Evolutionary conservation across 2,329 filamentous ascomycete genomes (phyloP).

Genomic region (Zarea fungicola): DNA sequence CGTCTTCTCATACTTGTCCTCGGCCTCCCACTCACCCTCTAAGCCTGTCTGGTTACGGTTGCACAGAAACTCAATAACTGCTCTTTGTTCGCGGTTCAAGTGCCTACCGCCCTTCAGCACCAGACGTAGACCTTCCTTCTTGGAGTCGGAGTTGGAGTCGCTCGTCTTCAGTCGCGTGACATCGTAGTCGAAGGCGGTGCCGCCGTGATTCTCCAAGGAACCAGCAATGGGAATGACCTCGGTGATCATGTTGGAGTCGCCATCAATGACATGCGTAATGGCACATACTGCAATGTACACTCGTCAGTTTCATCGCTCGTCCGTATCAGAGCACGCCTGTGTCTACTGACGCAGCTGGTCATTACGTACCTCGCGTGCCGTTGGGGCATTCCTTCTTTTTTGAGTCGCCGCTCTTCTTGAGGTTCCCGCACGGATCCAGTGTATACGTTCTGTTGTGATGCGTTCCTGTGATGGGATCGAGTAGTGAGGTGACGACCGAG

Average conservation of each 20-base stretch:
- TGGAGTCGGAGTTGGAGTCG: conserved; percentile 57
- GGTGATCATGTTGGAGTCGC: conserved; percentile 43
- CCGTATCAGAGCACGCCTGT: too few relatives aligned
- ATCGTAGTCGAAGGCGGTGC: conserved; percentile 58
- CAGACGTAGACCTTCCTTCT: conserved; percentile 67
- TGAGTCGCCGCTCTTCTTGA: conserved; percentile 51
- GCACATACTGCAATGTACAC: conserved; percentile 59
- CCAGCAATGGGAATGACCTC: conserved; percentile 71
- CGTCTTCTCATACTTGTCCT: conserved; percentile 47
- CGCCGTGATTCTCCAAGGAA: conserved; percentile 54
- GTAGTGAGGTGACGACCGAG: conserved; percentile 57
- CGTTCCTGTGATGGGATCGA: conserved; percentile 46
- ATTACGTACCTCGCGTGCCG: conserved; percentile 57
- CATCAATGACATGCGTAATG: conserved; percentile 55
- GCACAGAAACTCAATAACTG: conserved; percentile 82
- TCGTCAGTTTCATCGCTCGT: neutral
- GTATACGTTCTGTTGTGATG: conserved; percentile 71
- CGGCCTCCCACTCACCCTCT: conserved; percentile 60
- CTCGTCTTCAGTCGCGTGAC: conserved; percentile 61
- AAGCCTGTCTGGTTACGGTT: conserved; percentile 66
- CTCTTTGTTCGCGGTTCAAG: conserved; percentile 56
- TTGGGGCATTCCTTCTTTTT: conserved; percentile 57
- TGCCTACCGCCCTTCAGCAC: conserved; percentile 59
- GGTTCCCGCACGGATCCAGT: conserved; percentile 65
- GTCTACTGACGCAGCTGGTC: neutral